phyloP scores from a whole-genome alignment of 805 yeast genomes.

The Naumovozyma baii region DNA sequence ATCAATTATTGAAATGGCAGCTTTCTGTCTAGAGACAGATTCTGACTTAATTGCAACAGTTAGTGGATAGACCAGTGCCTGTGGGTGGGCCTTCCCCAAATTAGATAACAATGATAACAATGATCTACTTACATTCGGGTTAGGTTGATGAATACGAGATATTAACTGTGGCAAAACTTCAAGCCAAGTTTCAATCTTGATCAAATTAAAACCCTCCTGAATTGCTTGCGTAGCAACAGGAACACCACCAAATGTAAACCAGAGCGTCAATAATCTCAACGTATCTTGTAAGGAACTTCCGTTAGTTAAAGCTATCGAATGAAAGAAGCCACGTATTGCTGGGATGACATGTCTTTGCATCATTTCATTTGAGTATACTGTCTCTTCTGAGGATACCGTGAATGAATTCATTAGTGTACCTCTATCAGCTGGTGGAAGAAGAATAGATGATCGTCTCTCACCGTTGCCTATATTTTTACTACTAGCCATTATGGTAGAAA shows the following conservation, averaged over 20 bases:
- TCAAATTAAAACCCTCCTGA: conserved; percentile 78
- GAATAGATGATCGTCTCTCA: neutral
- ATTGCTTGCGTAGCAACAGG: conserved; percentile 81
- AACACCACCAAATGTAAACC: conserved; percentile 91
- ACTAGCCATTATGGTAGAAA: conserved; percentile 42
- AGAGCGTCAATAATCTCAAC: conserved; percentile 70
- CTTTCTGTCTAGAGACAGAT: conserved; percentile 72
- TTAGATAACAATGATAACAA: conserved; percentile 70
- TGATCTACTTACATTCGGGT: conserved; percentile 68
- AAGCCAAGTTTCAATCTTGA: conserved; percentile 83
- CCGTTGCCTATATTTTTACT: conserved; percentile 10
- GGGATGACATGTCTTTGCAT: conserved; percentile 84
- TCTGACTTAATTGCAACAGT: conserved; percentile 92
- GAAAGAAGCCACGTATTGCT: conserved; percentile 88
- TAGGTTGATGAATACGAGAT: conserved; percentile 89
- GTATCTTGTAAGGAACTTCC: conserved; percentile 86
- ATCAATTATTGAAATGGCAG: conserved; percentile 81
- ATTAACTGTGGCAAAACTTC: conserved; percentile 89
- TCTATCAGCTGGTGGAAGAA: neutral
- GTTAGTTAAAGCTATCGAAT: conserved; percentile 74
- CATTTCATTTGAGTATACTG: conserved; percentile 38
- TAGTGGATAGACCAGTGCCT: conserved; percentile 84
- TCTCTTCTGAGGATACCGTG: conserved; percentile 13
- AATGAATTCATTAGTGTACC: conserved; percentile 20
- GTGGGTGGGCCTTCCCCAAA: conserved; percentile 89